phyloP scores from a whole-genome alignment of 306 rosid species.

The Cucumis melo region DNA sequence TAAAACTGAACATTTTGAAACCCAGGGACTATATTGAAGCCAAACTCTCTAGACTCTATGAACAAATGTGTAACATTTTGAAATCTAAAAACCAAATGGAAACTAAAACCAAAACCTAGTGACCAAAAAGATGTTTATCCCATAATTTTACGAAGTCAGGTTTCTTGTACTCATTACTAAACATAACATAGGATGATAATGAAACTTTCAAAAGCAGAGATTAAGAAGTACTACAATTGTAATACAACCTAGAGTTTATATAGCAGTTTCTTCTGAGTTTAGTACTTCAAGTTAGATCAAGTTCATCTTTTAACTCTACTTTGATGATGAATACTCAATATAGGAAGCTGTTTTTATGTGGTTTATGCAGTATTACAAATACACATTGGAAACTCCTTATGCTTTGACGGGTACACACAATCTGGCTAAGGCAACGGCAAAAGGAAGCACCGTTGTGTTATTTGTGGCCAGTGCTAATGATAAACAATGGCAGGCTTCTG shows the following conservation, averaged over 20 bases:
- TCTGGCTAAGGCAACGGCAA: conserved; percentile 94
- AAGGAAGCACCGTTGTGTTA: conserved; percentile 81
- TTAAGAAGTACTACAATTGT: not conserved
- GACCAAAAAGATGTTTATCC: no score
- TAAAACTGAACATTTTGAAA: no score
- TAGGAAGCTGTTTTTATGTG: not conserved
- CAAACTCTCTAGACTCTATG: no score
- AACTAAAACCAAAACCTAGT: no score
- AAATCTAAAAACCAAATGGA: no score
- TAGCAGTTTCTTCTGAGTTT: not conserved
- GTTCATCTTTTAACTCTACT: not conserved
- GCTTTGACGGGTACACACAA: conserved; percentile 92
- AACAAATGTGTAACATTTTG: no score
- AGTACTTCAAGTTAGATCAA: not conserved
- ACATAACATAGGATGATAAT: not conserved
- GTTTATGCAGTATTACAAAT: conserved; percentile 67
- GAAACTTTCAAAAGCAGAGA: not conserved
- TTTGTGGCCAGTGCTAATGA: conserved; percentile 90
- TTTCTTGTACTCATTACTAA: not conserved
- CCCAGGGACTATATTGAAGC: no score
- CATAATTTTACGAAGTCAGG: no score
- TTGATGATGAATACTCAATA: not conserved
- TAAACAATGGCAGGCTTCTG: conserved; percentile 73
- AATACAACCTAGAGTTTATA: not conserved
- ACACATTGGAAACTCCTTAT: conserved; percentile 74